These are phyloP conservation scores for Cenchrus fungigraminus DNA, from an alignment of 176 grass and related monocot genomes.

Conservation along the genomic window DNA sequence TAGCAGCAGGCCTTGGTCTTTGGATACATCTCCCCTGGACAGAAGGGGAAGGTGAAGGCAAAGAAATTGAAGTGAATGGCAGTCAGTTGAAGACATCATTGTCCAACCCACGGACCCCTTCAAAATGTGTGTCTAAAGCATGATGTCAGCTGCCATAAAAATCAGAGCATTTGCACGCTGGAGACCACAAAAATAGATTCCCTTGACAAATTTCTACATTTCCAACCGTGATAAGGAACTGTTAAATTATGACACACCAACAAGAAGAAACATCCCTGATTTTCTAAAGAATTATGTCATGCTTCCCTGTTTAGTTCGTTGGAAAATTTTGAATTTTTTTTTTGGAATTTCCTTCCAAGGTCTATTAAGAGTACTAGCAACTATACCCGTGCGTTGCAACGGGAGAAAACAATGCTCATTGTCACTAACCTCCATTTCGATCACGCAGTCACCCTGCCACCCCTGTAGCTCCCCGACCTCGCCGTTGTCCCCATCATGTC, in stretches of 20 bases:
- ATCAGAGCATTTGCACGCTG: background rate
- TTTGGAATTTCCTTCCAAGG: no score
- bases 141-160: background rate
- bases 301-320: no score
- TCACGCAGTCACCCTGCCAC: no score
- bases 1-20: constrained; percentile 3
- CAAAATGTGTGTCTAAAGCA: background rate
- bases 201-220: background rate
- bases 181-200: background rate
- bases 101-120: constrained; percentile 14
- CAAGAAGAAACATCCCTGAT: background rate
- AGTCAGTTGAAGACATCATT: background rate
- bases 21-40: constrained; percentile 22
- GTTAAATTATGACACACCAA: background rate
- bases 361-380: no score
- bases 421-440: no score
- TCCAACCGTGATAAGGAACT: background rate
- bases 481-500: no score
- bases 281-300: no score
- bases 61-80: background rate
- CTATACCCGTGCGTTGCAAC: no score
- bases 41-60: background rate
- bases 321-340: no score
- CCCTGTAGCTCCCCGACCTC: no score
- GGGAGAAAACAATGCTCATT: no score